These are phyloP conservation scores for Aspergillus sojae DNA, from an alignment of 2,329 filamentous ascomycete genomes.

Conservation along the genomic window DNA sequence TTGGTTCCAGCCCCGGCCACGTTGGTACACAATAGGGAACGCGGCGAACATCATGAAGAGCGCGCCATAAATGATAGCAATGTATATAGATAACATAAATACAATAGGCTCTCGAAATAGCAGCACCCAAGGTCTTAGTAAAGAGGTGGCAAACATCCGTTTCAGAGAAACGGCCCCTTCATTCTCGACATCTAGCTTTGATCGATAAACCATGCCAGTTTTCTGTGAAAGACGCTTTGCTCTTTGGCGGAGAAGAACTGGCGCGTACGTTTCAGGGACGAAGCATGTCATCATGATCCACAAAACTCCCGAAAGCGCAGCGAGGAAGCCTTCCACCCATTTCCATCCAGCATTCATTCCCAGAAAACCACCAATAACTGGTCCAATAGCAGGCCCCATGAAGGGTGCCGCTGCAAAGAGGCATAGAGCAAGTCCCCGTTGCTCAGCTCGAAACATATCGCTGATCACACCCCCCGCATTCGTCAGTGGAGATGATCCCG, in stretches of 20 bases:
- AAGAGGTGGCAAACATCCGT: slow-evolving; percentile 44
- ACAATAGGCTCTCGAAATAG: slow-evolving; percentile 53
- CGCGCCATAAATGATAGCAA: slow-evolving; percentile 51
- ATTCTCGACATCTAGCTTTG: slow-evolving; percentile 24
- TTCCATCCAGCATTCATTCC: slow-evolving; percentile 64
- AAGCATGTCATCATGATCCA: slow-evolving; percentile 38
- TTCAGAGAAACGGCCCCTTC: slow-evolving; percentile 11
- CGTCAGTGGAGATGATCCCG: slow-evolving; percentile 61
- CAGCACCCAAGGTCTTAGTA: slow-evolving; percentile 48
- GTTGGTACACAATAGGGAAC: slow-evolving; percentile 50
- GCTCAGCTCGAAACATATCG: slow-evolving; percentile 56
- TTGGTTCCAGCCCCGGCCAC: slow-evolving; percentile 44
- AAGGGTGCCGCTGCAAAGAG: slow-evolving; percentile 68
- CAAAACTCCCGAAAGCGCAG: slow-evolving; percentile 62
- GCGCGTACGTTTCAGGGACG: slow-evolving; percentile 42
- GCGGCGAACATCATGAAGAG: slow-evolving; percentile 53
- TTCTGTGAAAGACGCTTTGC: slow-evolving; percentile 48
- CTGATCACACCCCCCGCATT: slow-evolving; percentile 63
- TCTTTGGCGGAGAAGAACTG: slow-evolving; percentile 51
- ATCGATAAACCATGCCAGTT: slow-evolving; percentile 49
- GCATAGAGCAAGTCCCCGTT: slow-evolving; percentile 60
- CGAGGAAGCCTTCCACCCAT: slow-evolving; percentile 65
- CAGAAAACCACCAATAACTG: slow-evolving; percentile 66
- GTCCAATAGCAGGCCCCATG: slow-evolving; percentile 63
- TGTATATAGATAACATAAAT: slow-evolving; percentile 46